phyloP scores from a whole-genome alignment of 768 basidiomycete species.

The Lyophyllum decastes region DNA sequence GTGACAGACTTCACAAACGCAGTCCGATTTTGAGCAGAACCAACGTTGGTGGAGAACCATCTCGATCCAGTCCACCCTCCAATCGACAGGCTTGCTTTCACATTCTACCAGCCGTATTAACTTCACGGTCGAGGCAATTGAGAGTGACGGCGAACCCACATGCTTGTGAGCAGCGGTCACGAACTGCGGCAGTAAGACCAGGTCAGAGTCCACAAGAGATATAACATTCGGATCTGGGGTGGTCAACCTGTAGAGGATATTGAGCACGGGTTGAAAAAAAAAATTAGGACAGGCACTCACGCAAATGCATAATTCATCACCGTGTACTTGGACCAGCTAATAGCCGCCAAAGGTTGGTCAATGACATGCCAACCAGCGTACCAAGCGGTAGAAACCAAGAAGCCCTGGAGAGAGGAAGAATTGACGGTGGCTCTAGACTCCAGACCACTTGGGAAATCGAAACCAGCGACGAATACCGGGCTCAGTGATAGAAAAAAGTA shows the following conservation, averaged over 20 bases:
- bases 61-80: constrained; percentile 70
- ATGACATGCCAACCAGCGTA: constrained; percentile 48
- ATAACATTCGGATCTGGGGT: constrained; percentile 37
- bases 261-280: constrained; percentile 1
- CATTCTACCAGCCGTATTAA: constrained; percentile 36
- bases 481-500: background rate
- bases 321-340: constrained; percentile 55
- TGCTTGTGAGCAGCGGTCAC: constrained; percentile 45
- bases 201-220: constrained; percentile 43
- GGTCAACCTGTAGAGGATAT: constrained; percentile 30
- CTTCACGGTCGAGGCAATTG: constrained; percentile 15
- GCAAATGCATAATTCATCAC: constrained; percentile 63
- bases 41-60: constrained; percentile 63
- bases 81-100: constrained; percentile 58
- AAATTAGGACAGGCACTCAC: constrained; percentile 36
- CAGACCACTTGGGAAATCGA: background rate
- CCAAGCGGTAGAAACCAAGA: constrained; percentile 38
- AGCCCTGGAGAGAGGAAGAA: constrained; percentile 6
- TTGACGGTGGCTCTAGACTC: constrained; percentile 8
- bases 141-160: constrained; percentile 37
- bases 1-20: constrained; percentile 57
- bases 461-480: constrained; percentile 1
- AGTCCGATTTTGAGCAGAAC: constrained; percentile 53
- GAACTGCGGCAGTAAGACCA: constrained; percentile 51
- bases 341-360: constrained; percentile 41